A percentile compares a stretch with the other conserved stretches of the same genome.
phyloP scores from a whole-genome alignment of 805 yeast species.

The Pichia pseudocactophila region DNA sequence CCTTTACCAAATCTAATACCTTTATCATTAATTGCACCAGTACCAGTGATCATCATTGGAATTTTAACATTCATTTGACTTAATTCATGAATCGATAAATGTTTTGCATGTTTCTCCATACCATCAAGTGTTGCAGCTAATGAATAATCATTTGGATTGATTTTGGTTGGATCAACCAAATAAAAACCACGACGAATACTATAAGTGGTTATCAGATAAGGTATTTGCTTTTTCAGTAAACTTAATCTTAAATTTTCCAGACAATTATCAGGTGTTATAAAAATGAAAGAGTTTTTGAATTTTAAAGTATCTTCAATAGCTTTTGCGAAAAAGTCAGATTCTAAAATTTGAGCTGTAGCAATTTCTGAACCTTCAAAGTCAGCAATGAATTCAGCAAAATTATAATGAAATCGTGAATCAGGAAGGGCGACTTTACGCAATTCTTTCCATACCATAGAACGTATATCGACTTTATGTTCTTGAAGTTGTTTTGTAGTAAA shows the following conservation, averaged over 20 bases:
- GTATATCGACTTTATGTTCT: slow-evolving; percentile 20
- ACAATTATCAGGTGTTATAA: slow-evolving; percentile 27
- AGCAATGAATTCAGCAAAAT: slow-evolving; percentile 27
- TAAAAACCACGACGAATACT: slow-evolving; percentile 25
- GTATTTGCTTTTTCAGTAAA: slow-evolving; percentile 20
- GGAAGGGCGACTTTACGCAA: slow-evolving; percentile 25
- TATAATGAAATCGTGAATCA: slow-evolving; percentile 24
- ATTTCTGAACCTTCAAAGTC: slow-evolving; percentile 24
- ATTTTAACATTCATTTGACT: slow-evolving; percentile 12
- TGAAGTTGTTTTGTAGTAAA: slow-evolving; percentile 8
- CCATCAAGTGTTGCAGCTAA: slow-evolving; percentile 27
- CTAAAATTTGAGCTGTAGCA: slow-evolving; percentile 16
- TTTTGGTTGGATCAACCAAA: slow-evolving; percentile 19
- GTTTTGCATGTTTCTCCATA: slow-evolving; percentile 22
- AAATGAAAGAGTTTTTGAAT: slow-evolving; percentile 11
- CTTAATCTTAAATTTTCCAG: slow-evolving; percentile 21
- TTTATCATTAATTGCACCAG: slow-evolving; percentile 25
- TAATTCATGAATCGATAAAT: slow-evolving; percentile 15
- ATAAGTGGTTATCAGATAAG: slow-evolving; percentile 24
- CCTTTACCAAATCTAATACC: slow-evolving; percentile 28
- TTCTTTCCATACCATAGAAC: slow-evolving; percentile 22
- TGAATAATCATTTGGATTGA: slow-evolving; percentile 13
- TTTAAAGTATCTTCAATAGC: not conserved
- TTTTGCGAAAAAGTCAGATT: slow-evolving; percentile 1
- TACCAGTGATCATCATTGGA: slow-evolving; percentile 25